A percentile compares a stretch with the other conserved stretches of the same genome.
These are phyloP conservation scores for Musa balbisiana DNA, from an alignment of 202 grass and related monocot species.

Conservation along the genomic window DNA sequence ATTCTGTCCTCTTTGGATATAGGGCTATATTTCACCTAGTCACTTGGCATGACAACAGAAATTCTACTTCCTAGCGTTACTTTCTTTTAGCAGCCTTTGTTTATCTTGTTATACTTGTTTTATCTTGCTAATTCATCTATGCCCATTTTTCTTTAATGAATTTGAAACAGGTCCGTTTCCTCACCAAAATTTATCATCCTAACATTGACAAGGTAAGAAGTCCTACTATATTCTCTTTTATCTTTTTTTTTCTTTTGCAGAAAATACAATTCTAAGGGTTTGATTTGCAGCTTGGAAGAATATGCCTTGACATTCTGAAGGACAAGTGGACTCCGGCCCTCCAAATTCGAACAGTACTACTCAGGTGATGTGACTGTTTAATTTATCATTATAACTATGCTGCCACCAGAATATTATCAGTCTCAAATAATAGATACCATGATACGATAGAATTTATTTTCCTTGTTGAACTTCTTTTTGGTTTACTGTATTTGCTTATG, in stretches of 20 bases:
- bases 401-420: not conserved
- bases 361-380: conserved; percentile 35
- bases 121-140: not conserved
- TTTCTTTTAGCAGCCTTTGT: no score
- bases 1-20: no score
- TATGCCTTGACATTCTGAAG: conserved; percentile 89
- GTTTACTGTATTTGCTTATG: no score
- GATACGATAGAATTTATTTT: no score
- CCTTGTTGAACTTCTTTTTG: no score
- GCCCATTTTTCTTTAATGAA: conserved; percentile 20
- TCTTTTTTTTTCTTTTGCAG: not conserved
- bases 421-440: no score
- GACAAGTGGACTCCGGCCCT: conserved; percentile 88
- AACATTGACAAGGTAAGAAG: conserved; percentile 75
- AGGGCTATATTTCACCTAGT: no score
- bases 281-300: conserved; percentile 67
- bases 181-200: conserved; percentile 84
- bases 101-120: no score
- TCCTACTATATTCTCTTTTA: conserved; percentile 5
- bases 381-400: not conserved
- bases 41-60: no score
- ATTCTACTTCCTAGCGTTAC: no score
- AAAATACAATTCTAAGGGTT: conserved; percentile 16
- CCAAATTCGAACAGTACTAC: conserved; percentile 76
- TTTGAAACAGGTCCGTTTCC: conserved; percentile 63